phyloP scores from a whole-genome alignment of 1,139 yeast species.

The Wickerhamomyces sp. region DNA sequence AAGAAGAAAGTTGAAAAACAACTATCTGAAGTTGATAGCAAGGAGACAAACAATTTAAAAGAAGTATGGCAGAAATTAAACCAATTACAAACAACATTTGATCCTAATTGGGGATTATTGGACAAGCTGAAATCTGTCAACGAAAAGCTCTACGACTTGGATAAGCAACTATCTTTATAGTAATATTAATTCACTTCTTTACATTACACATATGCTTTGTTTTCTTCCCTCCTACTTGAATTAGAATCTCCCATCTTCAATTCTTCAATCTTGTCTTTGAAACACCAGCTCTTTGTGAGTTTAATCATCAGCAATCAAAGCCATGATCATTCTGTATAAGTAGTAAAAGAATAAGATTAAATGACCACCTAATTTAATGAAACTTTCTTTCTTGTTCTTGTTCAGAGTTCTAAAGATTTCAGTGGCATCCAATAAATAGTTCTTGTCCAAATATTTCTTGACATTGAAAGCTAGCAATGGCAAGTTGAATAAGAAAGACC shows the following conservation, averaged over 20 bases:
- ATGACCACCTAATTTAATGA: constrained; percentile 87
- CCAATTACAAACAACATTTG: constrained; percentile 28
- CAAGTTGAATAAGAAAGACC: constrained; percentile 76
- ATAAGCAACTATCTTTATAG: constrained; percentile 10
- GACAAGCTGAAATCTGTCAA: constrained; percentile 35
- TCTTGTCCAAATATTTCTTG: constrained; percentile 66
- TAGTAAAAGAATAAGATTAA: constrained; percentile 90
- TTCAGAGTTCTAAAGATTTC: constrained; percentile 94
- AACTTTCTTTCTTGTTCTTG: constrained; percentile 89
- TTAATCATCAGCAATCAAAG: constrained; percentile 54
- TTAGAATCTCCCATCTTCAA: too few species aligned
- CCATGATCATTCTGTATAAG: constrained; percentile 95
- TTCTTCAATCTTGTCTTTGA: too few species aligned
- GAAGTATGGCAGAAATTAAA: constrained; percentile 16
- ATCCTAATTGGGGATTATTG: constrained; percentile 39
- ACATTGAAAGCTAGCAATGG: constrained; percentile 84
- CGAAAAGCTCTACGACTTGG: constrained; percentile 29
- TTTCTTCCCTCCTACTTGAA: too few species aligned
- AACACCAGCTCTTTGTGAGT: too few species aligned
- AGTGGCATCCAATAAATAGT: constrained; percentile 92
- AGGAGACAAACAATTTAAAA: too few species aligned
- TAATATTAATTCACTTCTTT: not conserved
- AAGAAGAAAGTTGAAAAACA: constrained; percentile 27
- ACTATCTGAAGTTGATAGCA: constrained; percentile 9
- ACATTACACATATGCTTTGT: too few species aligned